These are phyloP conservation scores for Rosa multiflora DNA, from an alignment of 306 rosid species.

Conservation along the genomic window DNA sequence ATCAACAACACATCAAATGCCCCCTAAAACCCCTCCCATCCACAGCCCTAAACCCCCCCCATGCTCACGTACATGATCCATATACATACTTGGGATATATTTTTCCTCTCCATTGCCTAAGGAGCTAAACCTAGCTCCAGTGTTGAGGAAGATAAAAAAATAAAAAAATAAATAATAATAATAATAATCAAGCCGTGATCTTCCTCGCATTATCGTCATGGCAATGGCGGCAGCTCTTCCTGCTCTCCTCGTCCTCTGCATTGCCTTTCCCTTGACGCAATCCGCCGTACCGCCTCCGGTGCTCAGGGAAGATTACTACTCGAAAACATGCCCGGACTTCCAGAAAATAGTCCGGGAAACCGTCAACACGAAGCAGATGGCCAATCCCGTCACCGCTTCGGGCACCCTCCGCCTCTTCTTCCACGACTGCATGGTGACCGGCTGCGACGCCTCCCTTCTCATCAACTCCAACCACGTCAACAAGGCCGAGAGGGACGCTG, in stretches of 20 bases:
- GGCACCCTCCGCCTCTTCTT: slow-evolving; percentile 45
- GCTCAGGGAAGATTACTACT: slow-evolving; percentile 41
- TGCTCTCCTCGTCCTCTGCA: slow-evolving; percentile 8
- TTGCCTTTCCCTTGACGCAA: slow-evolving; percentile 11
- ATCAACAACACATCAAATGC: background rate
- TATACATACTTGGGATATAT: background rate
- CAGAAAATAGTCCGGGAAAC: slow-evolving; percentile 29
- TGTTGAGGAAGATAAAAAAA: background rate
- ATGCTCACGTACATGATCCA: background rate
- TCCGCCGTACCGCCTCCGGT: background rate
- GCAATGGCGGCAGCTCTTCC: background rate
- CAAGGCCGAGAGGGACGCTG: slow-evolving; percentile 45
- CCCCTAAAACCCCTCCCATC: slow-evolving; percentile 37
- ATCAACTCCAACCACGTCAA: slow-evolving; percentile 38
- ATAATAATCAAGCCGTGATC: background rate
- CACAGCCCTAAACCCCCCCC: slow-evolving; percentile 10
- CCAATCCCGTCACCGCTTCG: slow-evolving; percentile 44
- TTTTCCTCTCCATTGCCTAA: slow-evolving; percentile 6
- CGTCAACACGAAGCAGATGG: slow-evolving; percentile 28
- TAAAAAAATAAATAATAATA: too few relatives aligned
- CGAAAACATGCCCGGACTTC: slow-evolving; percentile 43
- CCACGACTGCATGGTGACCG: slow-evolving; percentile 49
- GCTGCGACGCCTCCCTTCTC: slow-evolving; percentile 50
- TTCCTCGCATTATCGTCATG: slow-evolving; percentile 8
- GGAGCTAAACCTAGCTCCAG: background rate